Percentiles rank a stretch among this genome's conserved stretches.
Conservation (phyloP, 208 protist species). For the Leishmania turanica region DNA sequence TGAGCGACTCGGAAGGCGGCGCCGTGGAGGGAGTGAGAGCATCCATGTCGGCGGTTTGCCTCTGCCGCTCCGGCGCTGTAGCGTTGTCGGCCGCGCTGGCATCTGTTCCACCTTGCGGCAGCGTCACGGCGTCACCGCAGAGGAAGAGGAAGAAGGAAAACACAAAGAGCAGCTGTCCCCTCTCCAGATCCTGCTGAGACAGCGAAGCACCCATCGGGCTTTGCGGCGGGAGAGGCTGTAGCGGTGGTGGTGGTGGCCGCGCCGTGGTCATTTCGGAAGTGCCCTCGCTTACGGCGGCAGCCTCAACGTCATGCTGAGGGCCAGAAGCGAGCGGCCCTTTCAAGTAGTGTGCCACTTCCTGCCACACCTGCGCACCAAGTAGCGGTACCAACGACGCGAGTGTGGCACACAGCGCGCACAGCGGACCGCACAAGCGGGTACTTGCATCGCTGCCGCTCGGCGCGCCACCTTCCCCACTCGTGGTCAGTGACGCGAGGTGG, state of each 20-base stretch:
- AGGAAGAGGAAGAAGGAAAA: conserved; percentile 29
- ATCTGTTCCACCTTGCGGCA: neutral
- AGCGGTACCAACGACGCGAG: conserved; percentile 48
- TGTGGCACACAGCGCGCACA: conserved; percentile 46
- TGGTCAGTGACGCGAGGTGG: neutral
- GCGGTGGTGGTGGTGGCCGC: neutral
- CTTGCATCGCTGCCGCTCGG: conserved; percentile 4
- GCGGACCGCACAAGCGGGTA: conserved; percentile 20
- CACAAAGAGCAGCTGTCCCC: conserved; percentile 24
- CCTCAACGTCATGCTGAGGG: neutral
- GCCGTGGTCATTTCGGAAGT: neutral
- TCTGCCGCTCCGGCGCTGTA: too few relatives aligned
- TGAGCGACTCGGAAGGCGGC: neutral
- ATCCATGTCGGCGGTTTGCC: neutral
- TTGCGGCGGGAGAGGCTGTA: neutral
- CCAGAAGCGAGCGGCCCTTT: conserved; percentile 11
- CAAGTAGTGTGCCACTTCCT: conserved; percentile 26
- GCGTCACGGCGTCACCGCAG: conserved; percentile 18
- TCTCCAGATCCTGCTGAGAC: conserved; percentile 7
- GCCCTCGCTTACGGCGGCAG: neutral
- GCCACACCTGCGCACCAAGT: conserved; percentile 43
- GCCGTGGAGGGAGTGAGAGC: neutral
- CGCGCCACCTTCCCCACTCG: neutral
- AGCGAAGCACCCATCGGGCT: conserved; percentile 6
- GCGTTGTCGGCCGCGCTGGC: neutral